A percentile compares a stretch with the other conserved stretches of the same genome.
phyloP scores from a whole-genome alignment of 345 rosid genomes.

The Acer campestre region DNA sequence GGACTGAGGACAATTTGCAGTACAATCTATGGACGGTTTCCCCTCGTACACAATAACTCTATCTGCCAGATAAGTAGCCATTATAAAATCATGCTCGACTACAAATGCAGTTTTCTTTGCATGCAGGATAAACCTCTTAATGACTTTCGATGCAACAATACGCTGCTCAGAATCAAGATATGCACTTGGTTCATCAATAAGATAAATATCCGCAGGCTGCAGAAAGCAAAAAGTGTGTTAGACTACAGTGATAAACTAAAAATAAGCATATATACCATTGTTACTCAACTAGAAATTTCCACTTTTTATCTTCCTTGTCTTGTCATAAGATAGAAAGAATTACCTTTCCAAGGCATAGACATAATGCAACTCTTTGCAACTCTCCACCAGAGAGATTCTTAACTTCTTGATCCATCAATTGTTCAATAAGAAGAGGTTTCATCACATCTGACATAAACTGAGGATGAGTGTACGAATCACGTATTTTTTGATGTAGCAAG shows the following conservation, averaged over 20 bases:
- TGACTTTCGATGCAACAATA: conserved; percentile 96
- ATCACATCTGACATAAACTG: conserved; percentile 97
- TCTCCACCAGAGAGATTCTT: conserved; percentile 98
- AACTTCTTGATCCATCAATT: conserved; percentile 95
- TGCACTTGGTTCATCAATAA: conserved; percentile 99
- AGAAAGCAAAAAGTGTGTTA: conserved; percentile 19
- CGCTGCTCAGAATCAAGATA: conserved; percentile 99
- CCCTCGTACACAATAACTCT: conserved; percentile 97
- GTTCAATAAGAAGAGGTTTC: conserved; percentile 98
- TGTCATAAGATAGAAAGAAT: conserved; percentile 9
- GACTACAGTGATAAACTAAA: conserved; percentile 5
- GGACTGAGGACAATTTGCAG: conserved; percentile 94
- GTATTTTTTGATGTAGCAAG: conserved; percentile 83
- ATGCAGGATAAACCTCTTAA: conserved; percentile 94
- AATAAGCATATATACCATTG: not conserved
- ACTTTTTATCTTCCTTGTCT: not conserved
- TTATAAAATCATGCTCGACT: conserved; percentile 98
- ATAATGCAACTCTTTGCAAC: conserved; percentile 95
- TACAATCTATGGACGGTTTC: conserved; percentile 80
- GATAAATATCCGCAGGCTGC: conserved; percentile 98
- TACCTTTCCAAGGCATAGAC: conserved; percentile 97
- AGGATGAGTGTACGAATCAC: conserved; percentile 92
- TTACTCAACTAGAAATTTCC: not conserved
- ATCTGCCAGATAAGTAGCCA: conserved; percentile 96
- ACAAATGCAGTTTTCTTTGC: conserved; percentile 98